Evolutionary conservation across 257 asterid species (phyloP).

Genomic region (Petrea volubilis): DNA sequence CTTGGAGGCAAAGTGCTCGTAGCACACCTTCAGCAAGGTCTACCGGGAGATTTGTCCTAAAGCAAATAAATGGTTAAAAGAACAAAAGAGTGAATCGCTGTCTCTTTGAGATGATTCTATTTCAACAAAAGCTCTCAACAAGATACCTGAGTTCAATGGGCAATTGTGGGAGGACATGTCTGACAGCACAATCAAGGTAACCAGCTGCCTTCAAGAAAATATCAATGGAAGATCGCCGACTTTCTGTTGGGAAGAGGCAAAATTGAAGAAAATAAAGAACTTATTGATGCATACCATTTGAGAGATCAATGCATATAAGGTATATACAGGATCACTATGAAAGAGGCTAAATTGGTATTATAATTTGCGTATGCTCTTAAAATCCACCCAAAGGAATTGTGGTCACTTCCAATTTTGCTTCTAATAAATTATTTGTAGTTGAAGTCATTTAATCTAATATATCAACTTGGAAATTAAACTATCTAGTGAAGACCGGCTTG

Average conservation of each 20-base stretch:
- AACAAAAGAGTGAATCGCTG: neutral
- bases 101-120: neutral
- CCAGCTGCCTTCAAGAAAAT: conserved; percentile 75
- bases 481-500: neutral
- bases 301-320: neutral
- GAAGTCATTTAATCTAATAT: neutral
- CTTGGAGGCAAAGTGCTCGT: conserved; percentile 80
- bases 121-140: neutral
- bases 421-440: neutral
- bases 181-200: conserved; percentile 77
- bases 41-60: conserved; percentile 69
- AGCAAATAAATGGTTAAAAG: neutral
- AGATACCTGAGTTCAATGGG: conserved; percentile 57
- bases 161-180: conserved; percentile 67
- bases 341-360: neutral
- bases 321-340: neutral
- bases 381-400: neutral
- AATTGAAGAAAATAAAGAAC: neutral
- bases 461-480: neutral
- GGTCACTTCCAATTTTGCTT: neutral
- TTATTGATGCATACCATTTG: neutral
- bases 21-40: conserved; percentile 78
- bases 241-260: conserved; percentile 40
- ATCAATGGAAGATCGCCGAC: conserved; percentile 64
- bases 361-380: neutral